These are phyloP conservation scores for Chalciporus piperatus DNA, from an alignment of 768 basidiomycete genomes.

Conservation along the genomic window DNA sequence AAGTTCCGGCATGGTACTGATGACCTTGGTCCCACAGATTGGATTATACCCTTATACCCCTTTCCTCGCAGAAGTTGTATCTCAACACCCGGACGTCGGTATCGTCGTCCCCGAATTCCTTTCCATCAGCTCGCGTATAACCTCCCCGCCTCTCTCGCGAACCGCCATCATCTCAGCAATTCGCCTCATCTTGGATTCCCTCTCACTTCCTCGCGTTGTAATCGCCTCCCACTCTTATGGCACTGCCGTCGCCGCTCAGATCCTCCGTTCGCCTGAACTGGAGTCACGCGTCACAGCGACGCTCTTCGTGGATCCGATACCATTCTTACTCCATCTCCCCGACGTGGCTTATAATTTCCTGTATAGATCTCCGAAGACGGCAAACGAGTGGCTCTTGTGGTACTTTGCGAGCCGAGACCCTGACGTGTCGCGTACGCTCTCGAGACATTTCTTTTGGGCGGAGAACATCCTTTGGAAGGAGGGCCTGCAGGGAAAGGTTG, in stretches of 20 bases:
- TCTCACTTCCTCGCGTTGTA: constrained; percentile 39
- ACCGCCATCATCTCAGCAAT: constrained; percentile 42
- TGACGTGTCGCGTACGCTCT: constrained; percentile 57
- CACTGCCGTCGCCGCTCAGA: constrained; percentile 53
- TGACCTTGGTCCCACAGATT: constrained; percentile 38
- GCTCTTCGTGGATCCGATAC: constrained; percentile 63
- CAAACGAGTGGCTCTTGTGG: constrained; percentile 66
- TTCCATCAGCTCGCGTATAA: constrained; percentile 60
- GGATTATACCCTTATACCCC: constrained; percentile 56
- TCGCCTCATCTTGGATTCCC: constrained; percentile 41
- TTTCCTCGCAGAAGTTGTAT: constrained; percentile 47
- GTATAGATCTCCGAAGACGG: constrained; percentile 50
- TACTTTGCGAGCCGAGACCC: constrained; percentile 65
- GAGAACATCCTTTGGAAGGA: constrained; percentile 61
- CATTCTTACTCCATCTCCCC: constrained; percentile 60
- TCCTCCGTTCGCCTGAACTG: constrained; percentile 40
- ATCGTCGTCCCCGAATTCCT: constrained; percentile 61
- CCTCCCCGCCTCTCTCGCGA: constrained; percentile 45
- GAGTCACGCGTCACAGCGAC: constrained; percentile 38
- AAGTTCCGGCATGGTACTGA: not conserved
- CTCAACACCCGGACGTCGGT: constrained; percentile 48
- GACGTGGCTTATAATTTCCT: constrained; percentile 65
- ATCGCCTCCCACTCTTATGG: constrained; percentile 62
- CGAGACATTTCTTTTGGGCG: constrained; percentile 64
- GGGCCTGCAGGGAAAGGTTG: constrained; percentile 38